Conservation (phyloP, 139 green algal species). For the Yamagishiella unicocca region DNA sequence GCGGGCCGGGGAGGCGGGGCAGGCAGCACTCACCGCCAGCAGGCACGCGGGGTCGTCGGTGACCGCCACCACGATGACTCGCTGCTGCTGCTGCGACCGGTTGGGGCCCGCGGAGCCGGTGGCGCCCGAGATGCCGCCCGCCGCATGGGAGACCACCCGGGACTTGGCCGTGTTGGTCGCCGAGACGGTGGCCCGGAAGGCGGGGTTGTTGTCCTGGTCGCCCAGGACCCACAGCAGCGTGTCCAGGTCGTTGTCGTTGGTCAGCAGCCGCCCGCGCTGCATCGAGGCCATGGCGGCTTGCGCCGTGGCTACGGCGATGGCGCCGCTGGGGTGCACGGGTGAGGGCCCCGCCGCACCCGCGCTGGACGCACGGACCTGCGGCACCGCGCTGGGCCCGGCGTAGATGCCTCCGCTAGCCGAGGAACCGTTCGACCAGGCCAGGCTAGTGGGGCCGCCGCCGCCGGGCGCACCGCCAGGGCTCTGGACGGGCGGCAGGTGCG, state of each 20-base stretch:
- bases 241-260: conserved; percentile 39
- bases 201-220: conserved; percentile 18
- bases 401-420: too few relatives aligned
- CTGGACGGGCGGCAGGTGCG: background rate
- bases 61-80: conserved; percentile 35
- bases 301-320: background rate
- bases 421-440: too few relatives aligned
- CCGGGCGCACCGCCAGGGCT: background rate
- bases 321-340: too few relatives aligned
- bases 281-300: background rate
- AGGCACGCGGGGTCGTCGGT: conserved; percentile 27
- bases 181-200: conserved; percentile 9
- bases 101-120: too few relatives aligned
- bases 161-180: conserved; percentile 13
- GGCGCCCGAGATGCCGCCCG: background rate
- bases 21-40: conserved; percentile 34
- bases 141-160: conserved; percentile 1
- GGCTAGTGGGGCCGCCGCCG: too few relatives aligned
- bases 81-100: background rate
- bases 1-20: too few relatives aligned
- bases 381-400: too few relatives aligned
- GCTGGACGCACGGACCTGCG: too few relatives aligned
- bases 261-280: conserved; percentile 36
- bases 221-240: conserved; percentile 7
- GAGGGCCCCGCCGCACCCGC: too few relatives aligned